Evolutionary conservation across 495 filamentous ascomycete species (phyloP).

Genomic region (Podospora australis): DNA sequence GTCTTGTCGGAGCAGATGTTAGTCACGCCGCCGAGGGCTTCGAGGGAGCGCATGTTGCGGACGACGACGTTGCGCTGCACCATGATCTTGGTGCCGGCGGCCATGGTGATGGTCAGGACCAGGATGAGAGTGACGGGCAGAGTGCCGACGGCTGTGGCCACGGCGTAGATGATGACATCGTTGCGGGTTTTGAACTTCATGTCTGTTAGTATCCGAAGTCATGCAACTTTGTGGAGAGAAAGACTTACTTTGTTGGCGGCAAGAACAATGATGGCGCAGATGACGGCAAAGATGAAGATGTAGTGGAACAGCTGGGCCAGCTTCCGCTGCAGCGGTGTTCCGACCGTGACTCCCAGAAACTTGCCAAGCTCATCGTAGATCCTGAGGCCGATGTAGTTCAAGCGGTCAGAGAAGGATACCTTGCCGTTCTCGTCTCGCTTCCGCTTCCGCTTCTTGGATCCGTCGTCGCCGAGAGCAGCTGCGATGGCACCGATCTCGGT

Average conservation of each 20-base stretch:
- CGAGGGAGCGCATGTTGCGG: conserved; percentile 62
- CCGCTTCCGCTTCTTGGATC: conserved; percentile 4
- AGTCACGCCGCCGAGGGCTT: conserved; percentile 76
- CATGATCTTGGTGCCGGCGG: conserved; percentile 76
- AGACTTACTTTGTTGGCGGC: background rate
- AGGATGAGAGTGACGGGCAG: conserved; percentile 65
- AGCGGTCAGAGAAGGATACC: background rate
- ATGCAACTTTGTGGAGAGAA: no score
- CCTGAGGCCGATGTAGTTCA: background rate
- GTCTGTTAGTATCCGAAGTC: background rate
- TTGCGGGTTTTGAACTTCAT: conserved; percentile 55
- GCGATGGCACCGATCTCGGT: conserved; percentile 10
- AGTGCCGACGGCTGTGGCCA: conserved; percentile 64
- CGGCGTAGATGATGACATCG: conserved; percentile 79
- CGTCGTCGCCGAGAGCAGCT: conserved; percentile 1
- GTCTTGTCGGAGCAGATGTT: conserved; percentile 88
- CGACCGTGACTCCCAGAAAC: conserved; percentile 6
- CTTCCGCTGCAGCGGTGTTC: conserved; percentile 10
- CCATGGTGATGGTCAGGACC: conserved; percentile 68
- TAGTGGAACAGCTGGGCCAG: conserved; percentile 6
- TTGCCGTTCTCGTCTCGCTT: conserved; percentile 3
- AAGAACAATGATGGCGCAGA: conserved; percentile 8
- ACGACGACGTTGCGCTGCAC: conserved; percentile 69
- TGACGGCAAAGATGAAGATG: conserved; percentile 6
- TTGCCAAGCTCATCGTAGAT: conserved; percentile 2